Evolutionary conservation across 2,329 filamentous ascomycete genomes (phyloP).

Genomic region (Fusarium tanahbumbuense): DNA sequence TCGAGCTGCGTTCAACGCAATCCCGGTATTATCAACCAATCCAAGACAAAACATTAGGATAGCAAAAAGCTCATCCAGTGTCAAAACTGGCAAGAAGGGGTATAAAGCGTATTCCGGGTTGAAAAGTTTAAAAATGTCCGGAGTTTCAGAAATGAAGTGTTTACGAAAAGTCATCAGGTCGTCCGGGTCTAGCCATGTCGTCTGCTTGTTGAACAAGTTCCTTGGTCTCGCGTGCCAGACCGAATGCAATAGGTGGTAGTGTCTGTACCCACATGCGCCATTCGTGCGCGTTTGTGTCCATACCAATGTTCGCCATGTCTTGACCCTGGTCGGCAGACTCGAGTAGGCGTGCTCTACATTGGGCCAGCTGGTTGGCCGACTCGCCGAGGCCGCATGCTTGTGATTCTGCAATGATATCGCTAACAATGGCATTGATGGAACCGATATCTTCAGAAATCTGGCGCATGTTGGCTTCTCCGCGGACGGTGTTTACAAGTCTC

Average conservation of each 20-base stretch:
- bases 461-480: conserved; percentile 70
- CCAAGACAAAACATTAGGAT: conserved; percentile 32
- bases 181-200: conserved; percentile 48
- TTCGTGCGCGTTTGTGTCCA: conserved; percentile 61
- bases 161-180: conserved; percentile 62
- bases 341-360: conserved; percentile 73
- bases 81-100: conserved; percentile 35
- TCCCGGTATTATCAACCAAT: conserved; percentile 27
- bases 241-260: conserved; percentile 86
- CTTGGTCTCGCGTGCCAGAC: conserved; percentile 85
- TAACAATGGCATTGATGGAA: conserved; percentile 77
- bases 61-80: conserved; percentile 22
- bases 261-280: conserved; percentile 75
- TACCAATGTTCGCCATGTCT: conserved; percentile 65
- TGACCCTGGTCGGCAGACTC: conserved; percentile 71
- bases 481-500: conserved; percentile 79
- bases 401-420: conserved; percentile 75
- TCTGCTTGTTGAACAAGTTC: conserved; percentile 67
- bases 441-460: conserved; percentile 77
- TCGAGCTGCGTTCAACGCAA: conserved; percentile 27
- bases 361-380: conserved; percentile 67
- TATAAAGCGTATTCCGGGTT: conserved; percentile 35
- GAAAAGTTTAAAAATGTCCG: conserved; percentile 15
- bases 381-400: conserved; percentile 65
- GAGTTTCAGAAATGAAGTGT: conserved; percentile 27